phyloP scores from a whole-genome alignment of 2,329 filamentous ascomycete genomes.

The Hansfordia pulvinata region DNA sequence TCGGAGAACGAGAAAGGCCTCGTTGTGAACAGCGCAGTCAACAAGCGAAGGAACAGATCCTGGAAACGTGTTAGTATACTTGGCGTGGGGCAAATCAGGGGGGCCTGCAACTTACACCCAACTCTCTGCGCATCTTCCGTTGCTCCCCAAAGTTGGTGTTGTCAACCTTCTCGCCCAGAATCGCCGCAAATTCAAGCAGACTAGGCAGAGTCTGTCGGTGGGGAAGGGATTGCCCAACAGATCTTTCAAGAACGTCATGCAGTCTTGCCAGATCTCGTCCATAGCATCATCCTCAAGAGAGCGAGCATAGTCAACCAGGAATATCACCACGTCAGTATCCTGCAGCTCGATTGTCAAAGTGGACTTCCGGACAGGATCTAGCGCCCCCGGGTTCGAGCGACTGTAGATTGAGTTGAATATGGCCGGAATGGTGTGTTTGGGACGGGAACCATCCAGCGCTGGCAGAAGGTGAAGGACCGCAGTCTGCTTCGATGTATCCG shows the following conservation, averaged over 20 bases:
- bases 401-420: constrained; percentile 96
- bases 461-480: constrained; percentile 79
- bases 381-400: constrained; percentile 68
- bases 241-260: constrained; percentile 79
- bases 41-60: constrained; percentile 78
- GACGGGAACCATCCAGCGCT: constrained; percentile 79
- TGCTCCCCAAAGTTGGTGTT: constrained; percentile 97
- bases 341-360: constrained; percentile 75
- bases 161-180: constrained; percentile 88
- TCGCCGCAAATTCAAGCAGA: constrained; percentile 76
- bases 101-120: constrained; percentile 50
- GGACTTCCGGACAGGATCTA: constrained; percentile 72
- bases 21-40: constrained; percentile 90
- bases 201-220: constrained; percentile 82
- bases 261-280: constrained; percentile 97
- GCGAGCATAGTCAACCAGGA: constrained; percentile 78
- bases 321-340: constrained; percentile 74
- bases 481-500: constrained; percentile 33
- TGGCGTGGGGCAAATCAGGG: background rate
- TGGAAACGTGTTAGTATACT: constrained; percentile 23
- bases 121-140: constrained; percentile 76
- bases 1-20: constrained; percentile 63
- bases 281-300: constrained; percentile 93
- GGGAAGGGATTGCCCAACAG: constrained; percentile 88
- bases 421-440: constrained; percentile 82